Conservation (phyloP, 2,329 filamentous ascomycete species). For the Claviceps quebecensis region DNA sequence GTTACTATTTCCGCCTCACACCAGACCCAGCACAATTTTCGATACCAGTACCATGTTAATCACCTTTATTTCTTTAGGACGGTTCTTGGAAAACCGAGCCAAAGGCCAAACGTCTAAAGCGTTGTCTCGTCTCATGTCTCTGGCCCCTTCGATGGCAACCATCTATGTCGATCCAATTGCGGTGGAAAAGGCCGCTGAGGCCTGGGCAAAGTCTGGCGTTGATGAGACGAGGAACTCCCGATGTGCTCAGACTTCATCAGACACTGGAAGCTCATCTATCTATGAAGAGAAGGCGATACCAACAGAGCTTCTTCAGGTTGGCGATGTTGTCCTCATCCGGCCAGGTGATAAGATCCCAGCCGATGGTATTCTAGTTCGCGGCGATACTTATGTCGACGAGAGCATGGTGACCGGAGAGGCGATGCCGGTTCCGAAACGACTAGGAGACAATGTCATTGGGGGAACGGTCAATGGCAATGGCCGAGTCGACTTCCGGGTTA, state of each 20-base stretch:
- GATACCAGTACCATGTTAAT: slow-evolving; percentile 98
- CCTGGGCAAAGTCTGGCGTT: slow-evolving; percentile 37
- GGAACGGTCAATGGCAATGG: slow-evolving; percentile 94
- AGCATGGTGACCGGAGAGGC: slow-evolving; percentile 98
- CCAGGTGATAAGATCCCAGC: slow-evolving; percentile 95
- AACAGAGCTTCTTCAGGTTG: slow-evolving; percentile 86
- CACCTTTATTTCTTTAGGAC: slow-evolving; percentile 82
- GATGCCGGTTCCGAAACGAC: slow-evolving; percentile 83
- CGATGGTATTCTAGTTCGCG: slow-evolving; percentile 73
- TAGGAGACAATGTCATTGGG: slow-evolving; percentile 68
- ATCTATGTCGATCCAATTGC: slow-evolving; percentile 94
- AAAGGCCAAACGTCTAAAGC: slow-evolving; percentile 96
- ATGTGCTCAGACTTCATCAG: slow-evolving; percentile 16
- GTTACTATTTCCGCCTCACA: slow-evolving; percentile 59
- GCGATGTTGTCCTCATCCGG: slow-evolving; percentile 82
- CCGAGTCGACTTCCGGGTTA: slow-evolving; percentile 82
- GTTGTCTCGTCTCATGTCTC: slow-evolving; percentile 83
- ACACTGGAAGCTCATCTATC: slow-evolving; percentile 36
- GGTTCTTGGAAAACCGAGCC: slow-evolving; percentile 84
- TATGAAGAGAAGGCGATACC: slow-evolving; percentile 78
- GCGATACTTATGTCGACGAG: slow-evolving; percentile 89
- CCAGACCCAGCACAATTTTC: slow-evolving; percentile 75
- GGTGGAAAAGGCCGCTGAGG: slow-evolving; percentile 76
- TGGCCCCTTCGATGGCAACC: slow-evolving; percentile 91
- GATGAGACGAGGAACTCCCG: slow-evolving; percentile 27